These are phyloP conservation scores for Antitrichia curtipendula DNA, from an alignment of 225 moss, liverwort and hornwort genomes.

Conservation along the genomic window DNA sequence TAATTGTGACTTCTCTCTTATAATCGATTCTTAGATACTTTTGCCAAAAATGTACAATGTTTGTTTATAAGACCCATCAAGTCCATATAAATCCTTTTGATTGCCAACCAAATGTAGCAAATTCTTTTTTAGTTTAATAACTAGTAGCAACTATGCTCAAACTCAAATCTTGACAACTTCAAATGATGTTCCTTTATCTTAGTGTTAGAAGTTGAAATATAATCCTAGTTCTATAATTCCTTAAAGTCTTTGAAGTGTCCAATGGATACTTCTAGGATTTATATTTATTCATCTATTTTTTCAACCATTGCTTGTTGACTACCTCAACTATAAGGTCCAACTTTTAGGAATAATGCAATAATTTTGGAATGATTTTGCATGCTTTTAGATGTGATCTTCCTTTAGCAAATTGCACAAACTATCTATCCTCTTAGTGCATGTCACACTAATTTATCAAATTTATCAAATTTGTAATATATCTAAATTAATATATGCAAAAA, in stretches of 20 bases:
- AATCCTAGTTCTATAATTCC: accelerated
- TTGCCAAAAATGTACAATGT: neutral
- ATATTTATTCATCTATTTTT: neutral
- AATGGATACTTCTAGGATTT: neutral
- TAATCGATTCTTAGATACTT: accelerated
- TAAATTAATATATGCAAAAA: neutral
- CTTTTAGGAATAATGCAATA: neutral
- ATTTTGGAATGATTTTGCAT: neutral
- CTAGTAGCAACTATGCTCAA: neutral
- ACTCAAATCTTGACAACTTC: accelerated
- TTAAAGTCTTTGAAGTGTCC: neutral
- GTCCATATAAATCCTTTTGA: neutral
- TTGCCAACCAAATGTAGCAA: accelerated
- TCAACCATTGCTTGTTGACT: neutral
- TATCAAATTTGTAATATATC: neutral
- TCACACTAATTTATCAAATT: neutral
- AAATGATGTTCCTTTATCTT: neutral
- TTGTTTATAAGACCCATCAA: neutral
- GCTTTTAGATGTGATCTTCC: accelerated
- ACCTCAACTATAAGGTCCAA: accelerated
- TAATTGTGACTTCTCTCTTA: neutral
- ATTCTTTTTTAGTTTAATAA: neutral
- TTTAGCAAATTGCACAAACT: accelerated
- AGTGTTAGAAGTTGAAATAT: neutral
- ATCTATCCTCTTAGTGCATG: accelerated